Conservation (phyloP, 768 basidiomycete species). For the Tylopilus rubrobrunneus region DNA sequence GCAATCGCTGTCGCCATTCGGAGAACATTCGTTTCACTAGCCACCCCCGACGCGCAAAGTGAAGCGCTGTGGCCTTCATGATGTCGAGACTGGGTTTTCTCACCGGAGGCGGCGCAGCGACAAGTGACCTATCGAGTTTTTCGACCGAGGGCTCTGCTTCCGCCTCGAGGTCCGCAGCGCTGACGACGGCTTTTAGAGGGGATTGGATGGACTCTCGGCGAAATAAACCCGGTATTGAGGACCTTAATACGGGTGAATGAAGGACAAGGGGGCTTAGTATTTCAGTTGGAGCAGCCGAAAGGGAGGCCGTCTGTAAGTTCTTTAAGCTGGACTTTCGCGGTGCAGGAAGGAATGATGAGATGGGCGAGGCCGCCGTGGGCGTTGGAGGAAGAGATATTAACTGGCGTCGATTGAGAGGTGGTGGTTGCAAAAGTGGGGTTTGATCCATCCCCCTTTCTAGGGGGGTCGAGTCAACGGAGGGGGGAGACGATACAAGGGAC, state of each 20-base stretch:
- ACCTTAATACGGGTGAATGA: conserved; percentile 24
- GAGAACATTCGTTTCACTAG: conserved; percentile 41
- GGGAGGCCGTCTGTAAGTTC: conserved; percentile 23
- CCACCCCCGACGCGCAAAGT: conserved; percentile 39
- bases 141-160: conserved; percentile 1
- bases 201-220: conserved; percentile 26
- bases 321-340: conserved; percentile 20
- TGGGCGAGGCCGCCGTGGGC: conserved; percentile 22
- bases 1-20: conserved; percentile 44
- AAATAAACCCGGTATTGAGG: conserved; percentile 13
- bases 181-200: conserved; percentile 20
- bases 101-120: neutral
- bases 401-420: conserved; percentile 25
- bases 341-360: conserved; percentile 11
- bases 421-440: conserved; percentile 21
- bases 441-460: conserved; percentile 7
- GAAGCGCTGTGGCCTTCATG: conserved; percentile 39
- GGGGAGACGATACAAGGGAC: conserved; percentile 14
- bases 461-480: conserved; percentile 8
- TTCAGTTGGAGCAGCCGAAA: conserved; percentile 25
- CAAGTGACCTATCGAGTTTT: conserved; percentile 4
- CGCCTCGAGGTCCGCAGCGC: conserved; percentile 9
- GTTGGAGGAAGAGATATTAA: conserved; percentile 35
- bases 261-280: conserved; percentile 30
- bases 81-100: conserved; percentile 20